Base-by-base conservation (phyloP, 176 grass and related monocot genomes). In the Phoenix roebelenii region DNA sequence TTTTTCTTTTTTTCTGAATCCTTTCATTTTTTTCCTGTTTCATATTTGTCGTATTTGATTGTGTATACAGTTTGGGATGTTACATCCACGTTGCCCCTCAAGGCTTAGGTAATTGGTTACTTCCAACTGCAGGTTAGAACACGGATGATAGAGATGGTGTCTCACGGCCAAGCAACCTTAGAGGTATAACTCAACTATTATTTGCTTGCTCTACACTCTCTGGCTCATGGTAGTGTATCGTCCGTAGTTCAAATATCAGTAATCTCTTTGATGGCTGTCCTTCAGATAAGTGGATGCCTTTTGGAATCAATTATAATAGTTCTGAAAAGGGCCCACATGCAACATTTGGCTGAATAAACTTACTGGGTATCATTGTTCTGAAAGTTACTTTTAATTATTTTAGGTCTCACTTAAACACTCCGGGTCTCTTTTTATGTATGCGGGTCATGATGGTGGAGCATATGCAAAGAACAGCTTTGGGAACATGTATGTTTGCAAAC, bases 381-480 rank as follows among this genome's bases (percentile, higher is more conserved):
- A 44, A 44, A 14, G 10, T 64, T 72, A n/a, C 7, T 49, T 61
- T n/a, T 59, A 22, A 39, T 66, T 65, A 44, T 50, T 70, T 18
- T 60, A 92, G 93, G 93, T 92, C 10, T 88, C 87, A 3, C 93
- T 92, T 5, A 98, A 88, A 66, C 93, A 98, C 68, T 98, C 87
- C 4, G 93, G 93, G 19, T 98, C 93, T 7, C 82, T 97, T 22
- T 97, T 97, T 66, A 97, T 97, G 87, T 91, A 97, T 80, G 93
- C 93, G 32, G 93, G 87, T 51, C 72, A 91, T 64, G 59, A 67
- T 65, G 87, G 93, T 60, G 87, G 93, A 61, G 87, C 93, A 81
- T 97, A 92, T 78, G 93, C 93, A 16, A 97, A 97, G 70, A 97
- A 97, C 55, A 97, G 81, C 64, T 97, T 80, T 67, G 93, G 93